phyloP scores from a whole-genome alignment of 1,139 yeast species.

The Saccharomyces hybrid region DNA sequence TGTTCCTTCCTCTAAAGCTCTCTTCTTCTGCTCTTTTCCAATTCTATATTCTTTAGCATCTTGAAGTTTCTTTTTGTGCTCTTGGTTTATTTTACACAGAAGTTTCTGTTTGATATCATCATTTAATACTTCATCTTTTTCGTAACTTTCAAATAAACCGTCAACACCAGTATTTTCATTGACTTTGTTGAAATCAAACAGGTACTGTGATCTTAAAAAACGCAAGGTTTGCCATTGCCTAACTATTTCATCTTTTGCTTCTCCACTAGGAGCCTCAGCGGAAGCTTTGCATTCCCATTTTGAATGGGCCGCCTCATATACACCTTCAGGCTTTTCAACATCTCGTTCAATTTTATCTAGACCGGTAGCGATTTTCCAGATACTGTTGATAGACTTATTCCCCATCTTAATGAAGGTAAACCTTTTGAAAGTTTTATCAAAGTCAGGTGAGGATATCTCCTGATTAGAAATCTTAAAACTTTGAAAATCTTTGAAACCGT shows the following conservation, averaged over 20 bases:
- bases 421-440: slow-evolving; percentile 23
- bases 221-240: slow-evolving; percentile 29
- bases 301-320: slow-evolving; percentile 13
- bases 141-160: slow-evolving; percentile 22
- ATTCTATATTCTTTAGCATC: slow-evolving; percentile 20
- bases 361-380: slow-evolving; percentile 29
- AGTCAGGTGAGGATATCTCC: slow-evolving; percentile 1
- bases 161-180: slow-evolving; percentile 22
- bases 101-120: slow-evolving; percentile 5
- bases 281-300: slow-evolving; percentile 3
- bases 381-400: slow-evolving; percentile 26
- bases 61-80: slow-evolving; percentile 14
- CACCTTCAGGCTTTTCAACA: slow-evolving; percentile 11
- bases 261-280: not conserved
- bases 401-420: slow-evolving; percentile 30
- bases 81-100: slow-evolving; percentile 8
- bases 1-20: slow-evolving; percentile 11
- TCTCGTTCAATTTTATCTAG: slow-evolving; percentile 15
- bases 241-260: slow-evolving; percentile 15
- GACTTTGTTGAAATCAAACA: slow-evolving; percentile 24
- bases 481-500: slow-evolving; percentile 21
- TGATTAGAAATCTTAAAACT: slow-evolving; percentile 10
- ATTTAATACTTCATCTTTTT: slow-evolving; percentile 4
- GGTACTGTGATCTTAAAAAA: slow-evolving; percentile 20
- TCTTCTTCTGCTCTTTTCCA: slow-evolving; percentile 12